Evolutionary conservation across 140 eudicot genomes (phyloP).

Genomic region (Anethum foeniculum): DNA sequence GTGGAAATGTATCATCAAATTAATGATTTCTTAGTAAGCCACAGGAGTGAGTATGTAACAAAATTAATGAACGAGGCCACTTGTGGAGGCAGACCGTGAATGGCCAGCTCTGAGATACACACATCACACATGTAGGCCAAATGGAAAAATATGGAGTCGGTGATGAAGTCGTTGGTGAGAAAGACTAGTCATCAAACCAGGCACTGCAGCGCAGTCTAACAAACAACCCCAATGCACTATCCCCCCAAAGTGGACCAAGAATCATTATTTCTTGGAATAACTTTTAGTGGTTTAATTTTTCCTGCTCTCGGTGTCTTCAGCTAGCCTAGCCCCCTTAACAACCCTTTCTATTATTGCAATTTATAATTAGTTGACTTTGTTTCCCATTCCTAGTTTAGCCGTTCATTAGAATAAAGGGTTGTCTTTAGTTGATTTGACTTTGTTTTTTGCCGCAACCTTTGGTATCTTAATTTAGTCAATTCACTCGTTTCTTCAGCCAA

Average conservation of each 20-base stretch:
- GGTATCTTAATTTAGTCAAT: constrained; percentile 3
- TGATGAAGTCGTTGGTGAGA: neutral
- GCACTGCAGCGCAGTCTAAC: neutral
- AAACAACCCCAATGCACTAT: neutral
- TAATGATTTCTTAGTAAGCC: too few species aligned
- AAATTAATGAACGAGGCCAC: neutral
- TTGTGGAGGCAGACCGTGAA: neutral
- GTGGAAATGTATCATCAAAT: too few species aligned
- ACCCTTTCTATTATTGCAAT: neutral
- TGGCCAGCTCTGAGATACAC: too few species aligned
- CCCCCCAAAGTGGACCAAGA: constrained; percentile 2
- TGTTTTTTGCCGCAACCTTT: constrained; percentile 5
- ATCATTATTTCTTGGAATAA: constrained; percentile 19
- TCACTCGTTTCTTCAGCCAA: neutral
- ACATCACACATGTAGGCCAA: neutral
- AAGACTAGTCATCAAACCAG: neutral
- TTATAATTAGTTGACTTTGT: constrained; percentile 12
- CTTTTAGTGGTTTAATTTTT: neutral
- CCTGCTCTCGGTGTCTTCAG: neutral
- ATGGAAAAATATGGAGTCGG: neutral
- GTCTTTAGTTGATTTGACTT: constrained; percentile 23
- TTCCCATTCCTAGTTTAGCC: neutral
- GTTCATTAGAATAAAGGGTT: neutral
- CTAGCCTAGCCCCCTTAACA: neutral
- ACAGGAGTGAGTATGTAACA: too few species aligned